Conservation (phyloP, 2,329 filamentous ascomycete genomes). For the Trichophaea hybrida region DNA sequence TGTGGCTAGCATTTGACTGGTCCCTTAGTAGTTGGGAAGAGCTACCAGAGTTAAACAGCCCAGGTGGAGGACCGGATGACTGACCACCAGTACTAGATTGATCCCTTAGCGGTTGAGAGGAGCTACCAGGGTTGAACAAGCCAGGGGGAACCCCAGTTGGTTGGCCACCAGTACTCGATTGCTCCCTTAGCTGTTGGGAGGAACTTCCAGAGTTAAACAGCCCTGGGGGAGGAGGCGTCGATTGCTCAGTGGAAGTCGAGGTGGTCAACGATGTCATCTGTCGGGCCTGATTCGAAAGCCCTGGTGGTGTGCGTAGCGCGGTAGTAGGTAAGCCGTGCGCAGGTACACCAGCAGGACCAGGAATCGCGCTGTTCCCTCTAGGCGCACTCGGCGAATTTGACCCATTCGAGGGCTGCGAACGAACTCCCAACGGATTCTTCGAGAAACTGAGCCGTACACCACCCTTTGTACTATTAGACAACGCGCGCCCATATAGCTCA, state of each 20-base stretch:
- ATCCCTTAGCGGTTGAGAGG: background rate
- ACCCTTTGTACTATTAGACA: constrained; percentile 87
- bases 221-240: background rate
- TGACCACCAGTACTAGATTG: background rate
- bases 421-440: constrained; percentile 88
- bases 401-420: constrained; percentile 38
- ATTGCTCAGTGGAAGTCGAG: constrained; percentile 10
- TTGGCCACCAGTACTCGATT: background rate
- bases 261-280: constrained; percentile 12
- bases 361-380: background rate
- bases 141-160: background rate
- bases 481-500: constrained; percentile 70
- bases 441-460: constrained; percentile 93
- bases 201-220: background rate
- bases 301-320: constrained; percentile 16
- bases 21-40: background rate
- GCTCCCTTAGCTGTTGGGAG: background rate
- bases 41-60: background rate
- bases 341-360: constrained; percentile 1
- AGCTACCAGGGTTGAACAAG: background rate
- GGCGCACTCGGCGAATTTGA: background rate
- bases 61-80: background rate
- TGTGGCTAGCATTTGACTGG: background rate
- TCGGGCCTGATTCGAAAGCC: constrained; percentile 15
- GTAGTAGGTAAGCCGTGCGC: constrained; percentile 1